Percentiles rank a stretch among this genome's conserved stretches.
These are phyloP conservation scores for Plectosphaerella sp. DNA, from an alignment of 2,329 filamentous ascomycete species.

Conservation along the genomic window DNA sequence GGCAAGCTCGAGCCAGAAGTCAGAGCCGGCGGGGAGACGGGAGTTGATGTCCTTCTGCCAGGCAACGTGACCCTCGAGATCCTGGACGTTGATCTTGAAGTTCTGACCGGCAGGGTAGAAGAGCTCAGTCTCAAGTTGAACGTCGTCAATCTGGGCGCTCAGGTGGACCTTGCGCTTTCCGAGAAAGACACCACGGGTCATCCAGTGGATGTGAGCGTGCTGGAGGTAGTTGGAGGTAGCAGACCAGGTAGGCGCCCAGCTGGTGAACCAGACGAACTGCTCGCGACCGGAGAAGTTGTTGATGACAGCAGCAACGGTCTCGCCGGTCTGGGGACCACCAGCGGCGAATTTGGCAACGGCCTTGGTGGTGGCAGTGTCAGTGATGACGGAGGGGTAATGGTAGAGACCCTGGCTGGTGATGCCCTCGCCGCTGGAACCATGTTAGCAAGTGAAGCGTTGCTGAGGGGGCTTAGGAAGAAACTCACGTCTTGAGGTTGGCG, in stretches of 20 bases:
- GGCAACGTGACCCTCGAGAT: constrained; percentile 38
- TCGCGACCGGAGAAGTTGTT: constrained; percentile 52
- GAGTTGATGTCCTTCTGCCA: constrained; percentile 38
- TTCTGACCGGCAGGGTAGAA: constrained; percentile 40
- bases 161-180: constrained; percentile 51
- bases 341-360: constrained; percentile 48
- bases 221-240: constrained; percentile 53
- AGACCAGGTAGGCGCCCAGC: constrained; percentile 39
- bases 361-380: constrained; percentile 45
- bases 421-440: constrained; percentile 27
- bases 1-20: constrained; percentile 4
- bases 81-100: constrained; percentile 44
- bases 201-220: constrained; percentile 59
- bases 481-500: constrained; percentile 43
- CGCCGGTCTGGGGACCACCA: constrained; percentile 29
- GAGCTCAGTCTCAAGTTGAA: constrained; percentile 50
- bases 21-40: constrained; percentile 46
- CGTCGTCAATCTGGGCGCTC: constrained; percentile 57
- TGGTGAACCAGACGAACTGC: constrained; percentile 59
- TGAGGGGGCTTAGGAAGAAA: neutral
- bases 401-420: constrained; percentile 48
- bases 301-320: constrained; percentile 52
- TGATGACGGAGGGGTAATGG: constrained; percentile 56
- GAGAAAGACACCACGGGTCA: constrained; percentile 53
- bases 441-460: neutral